Conservation (phyloP, 768 basidiomycete species). For the Mycena latifolia region DNA sequence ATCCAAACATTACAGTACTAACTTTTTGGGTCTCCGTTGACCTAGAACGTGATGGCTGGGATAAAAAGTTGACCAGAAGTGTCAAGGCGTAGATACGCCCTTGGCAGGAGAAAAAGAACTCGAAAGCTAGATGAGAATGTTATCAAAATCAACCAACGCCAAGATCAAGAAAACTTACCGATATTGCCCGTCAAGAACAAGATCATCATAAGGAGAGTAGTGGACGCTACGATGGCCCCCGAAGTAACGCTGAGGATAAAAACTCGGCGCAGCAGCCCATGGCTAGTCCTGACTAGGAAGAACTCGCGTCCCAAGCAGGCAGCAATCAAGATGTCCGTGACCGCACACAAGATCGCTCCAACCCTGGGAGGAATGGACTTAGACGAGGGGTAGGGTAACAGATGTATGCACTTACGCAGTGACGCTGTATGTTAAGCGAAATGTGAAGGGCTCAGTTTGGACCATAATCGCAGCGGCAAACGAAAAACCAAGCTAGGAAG, state of each 20-base stretch:
- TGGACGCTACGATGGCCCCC: constrained; percentile 31
- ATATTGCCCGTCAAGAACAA: constrained; percentile 29
- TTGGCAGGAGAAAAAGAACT: constrained; percentile 33
- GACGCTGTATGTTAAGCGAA: constrained; percentile 2
- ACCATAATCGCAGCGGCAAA: constrained; percentile 22
- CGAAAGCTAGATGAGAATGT: constrained; percentile 13
- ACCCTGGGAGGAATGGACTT: constrained; percentile 5
- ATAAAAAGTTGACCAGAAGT: constrained; percentile 31
- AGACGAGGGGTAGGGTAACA: background rate
- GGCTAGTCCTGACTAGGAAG: constrained; percentile 14
- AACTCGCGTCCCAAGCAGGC: constrained; percentile 24
- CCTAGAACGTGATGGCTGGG: constrained; percentile 8
- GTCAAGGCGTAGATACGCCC: constrained; percentile 35
- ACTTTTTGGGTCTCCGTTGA: background rate
- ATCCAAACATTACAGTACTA: too few species aligned
- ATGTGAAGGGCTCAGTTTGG: background rate
- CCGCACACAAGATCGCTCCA: constrained; percentile 26
- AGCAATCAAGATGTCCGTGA: constrained; percentile 29
- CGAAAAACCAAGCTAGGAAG: constrained; percentile 21
- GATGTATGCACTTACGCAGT: constrained; percentile 12
- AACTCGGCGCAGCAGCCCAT: background rate
- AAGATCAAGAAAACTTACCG: constrained; percentile 8
- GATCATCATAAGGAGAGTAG: constrained; percentile 30
- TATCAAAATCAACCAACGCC: background rate
- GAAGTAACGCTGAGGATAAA: constrained; percentile 29